A percentile compares a stretch with the other conserved stretches of the same genome.
These are phyloP conservation scores for Capsella rubella DNA, from an alignment of 441 rosid genomes.

Conservation along the genomic window DNA sequence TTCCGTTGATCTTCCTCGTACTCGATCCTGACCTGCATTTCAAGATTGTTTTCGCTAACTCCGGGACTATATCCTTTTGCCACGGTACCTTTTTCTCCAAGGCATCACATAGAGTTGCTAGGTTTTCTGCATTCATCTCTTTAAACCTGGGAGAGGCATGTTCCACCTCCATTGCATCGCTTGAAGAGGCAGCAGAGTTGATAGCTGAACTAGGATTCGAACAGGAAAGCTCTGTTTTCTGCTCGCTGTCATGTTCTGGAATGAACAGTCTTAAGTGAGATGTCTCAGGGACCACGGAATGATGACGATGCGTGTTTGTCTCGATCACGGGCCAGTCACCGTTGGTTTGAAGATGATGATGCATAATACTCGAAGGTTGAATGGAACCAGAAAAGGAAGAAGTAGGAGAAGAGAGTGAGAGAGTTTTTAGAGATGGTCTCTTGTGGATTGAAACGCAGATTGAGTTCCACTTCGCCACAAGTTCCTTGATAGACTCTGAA, in stretches of 20 bases:
- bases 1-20: conserved; percentile 49
- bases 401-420: conserved; percentile 69
- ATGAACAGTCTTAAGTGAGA: conserved; percentile 53
- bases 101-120: conserved; percentile 53
- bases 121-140: conserved; percentile 56
- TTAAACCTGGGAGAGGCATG: conserved; percentile 51
- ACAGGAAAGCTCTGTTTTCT: conserved; percentile 37
- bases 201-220: conserved; percentile 53
- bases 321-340: conserved; percentile 53
- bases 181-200: conserved; percentile 53
- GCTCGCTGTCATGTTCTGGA: conserved; percentile 45
- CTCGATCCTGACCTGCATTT: conserved; percentile 63
- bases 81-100: conserved; percentile 64
- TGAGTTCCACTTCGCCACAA: conserved; percentile 68
- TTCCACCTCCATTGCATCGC: conserved; percentile 71
- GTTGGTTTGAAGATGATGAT: conserved; percentile 48
- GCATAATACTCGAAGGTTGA: conserved; percentile 48
- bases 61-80: conserved; percentile 56
- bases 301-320: conserved; percentile 45
- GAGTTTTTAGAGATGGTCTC: conserved; percentile 57
- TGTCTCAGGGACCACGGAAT: conserved; percentile 47
- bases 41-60: conserved; percentile 57
- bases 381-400: conserved; percentile 57
- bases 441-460: conserved; percentile 66
- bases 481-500: conserved; percentile 54